Evolutionary conservation across 257 asterid species (phyloP).

Genomic region (Fraxinus quadrangulata): DNA sequence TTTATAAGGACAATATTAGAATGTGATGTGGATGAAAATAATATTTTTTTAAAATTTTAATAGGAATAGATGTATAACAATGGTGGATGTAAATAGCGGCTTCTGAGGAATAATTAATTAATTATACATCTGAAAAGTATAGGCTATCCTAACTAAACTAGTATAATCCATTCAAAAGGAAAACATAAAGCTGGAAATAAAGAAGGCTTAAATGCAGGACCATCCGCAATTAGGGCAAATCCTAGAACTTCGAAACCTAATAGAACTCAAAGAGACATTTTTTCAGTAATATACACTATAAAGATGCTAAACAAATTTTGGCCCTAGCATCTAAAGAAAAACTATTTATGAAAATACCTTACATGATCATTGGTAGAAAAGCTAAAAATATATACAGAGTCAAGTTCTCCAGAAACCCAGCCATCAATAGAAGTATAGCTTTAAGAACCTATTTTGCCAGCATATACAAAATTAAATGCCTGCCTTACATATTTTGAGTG

Average conservation of each 20-base stretch:
- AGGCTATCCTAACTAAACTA: no score
- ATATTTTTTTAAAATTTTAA: no score
- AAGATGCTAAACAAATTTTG: background rate
- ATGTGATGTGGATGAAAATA: no score
- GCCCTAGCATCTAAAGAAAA: background rate
- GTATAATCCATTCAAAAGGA: no score
- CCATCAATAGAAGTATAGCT: no score
- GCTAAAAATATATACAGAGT: background rate
- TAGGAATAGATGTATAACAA: no score
- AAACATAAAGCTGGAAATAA: background rate
- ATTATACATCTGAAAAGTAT: no score
- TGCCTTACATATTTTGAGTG: no score
- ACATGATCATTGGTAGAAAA: background rate
- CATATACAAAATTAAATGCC: background rate
- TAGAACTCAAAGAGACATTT: background rate
- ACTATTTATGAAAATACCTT: background rate
- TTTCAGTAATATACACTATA: background rate
- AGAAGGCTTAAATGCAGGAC: background rate
- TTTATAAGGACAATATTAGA: no score
- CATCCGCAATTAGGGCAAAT: background rate
- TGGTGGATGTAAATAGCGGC: no score
- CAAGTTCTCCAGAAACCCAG: background rate
- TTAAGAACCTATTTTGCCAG: background rate
- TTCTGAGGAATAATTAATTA: no score
- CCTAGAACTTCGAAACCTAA: background rate